Evolutionary conservation across 192 early-diverging fungal species (phyloP), one percentile per base, ranked within the genome.

Genomic region (Spinellus fusiger): DNA sequence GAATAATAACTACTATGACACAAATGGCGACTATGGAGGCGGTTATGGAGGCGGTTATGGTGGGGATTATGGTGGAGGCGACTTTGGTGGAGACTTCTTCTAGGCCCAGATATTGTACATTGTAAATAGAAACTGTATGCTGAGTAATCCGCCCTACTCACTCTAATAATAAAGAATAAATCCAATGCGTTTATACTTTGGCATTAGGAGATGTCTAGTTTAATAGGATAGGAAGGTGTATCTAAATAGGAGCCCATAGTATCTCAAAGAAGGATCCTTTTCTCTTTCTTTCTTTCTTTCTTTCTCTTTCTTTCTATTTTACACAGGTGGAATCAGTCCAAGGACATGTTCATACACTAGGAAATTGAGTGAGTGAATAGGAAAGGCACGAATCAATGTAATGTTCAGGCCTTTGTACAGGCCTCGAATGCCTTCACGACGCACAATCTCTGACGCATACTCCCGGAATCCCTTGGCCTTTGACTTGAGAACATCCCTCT

Each of bases 311-410:
- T n/a, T n/a, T n/a, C n/a, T n/a, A n/a, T n/a, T 44, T 18, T 44
- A 44, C 18, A 12, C 15, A 10, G 40, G 40, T n/a, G 40, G 40
- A 18, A 44, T 44, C 40, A n/a, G 13, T 44, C 40, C 18, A 18
- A 76, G 54, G 2, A 79, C 79, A 62, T 77, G 76, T 66, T 91
- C 89, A 61, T 88, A 89, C 4, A 91, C 85, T 15, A 89, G 67
- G 78, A 88, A 91, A 59, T 91, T 91, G 15, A 91, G 68, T 7
- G 84, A 85, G 66, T 91, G 89, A 52, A 91, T 83, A 1, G 89
- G 89, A 56, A 89, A 87, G 0, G 88, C 88, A 3, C 89, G 75
- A 28, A 89, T 81, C n/a, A 89, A 78, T 31, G 85, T 89, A 9
- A 88, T 86, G 0, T 79, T 82, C 16, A 91, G 56, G 12, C 89